phyloP scores from a whole-genome alignment of 257 asterid genomes.

The Dorcoceras hygrometricum region DNA sequence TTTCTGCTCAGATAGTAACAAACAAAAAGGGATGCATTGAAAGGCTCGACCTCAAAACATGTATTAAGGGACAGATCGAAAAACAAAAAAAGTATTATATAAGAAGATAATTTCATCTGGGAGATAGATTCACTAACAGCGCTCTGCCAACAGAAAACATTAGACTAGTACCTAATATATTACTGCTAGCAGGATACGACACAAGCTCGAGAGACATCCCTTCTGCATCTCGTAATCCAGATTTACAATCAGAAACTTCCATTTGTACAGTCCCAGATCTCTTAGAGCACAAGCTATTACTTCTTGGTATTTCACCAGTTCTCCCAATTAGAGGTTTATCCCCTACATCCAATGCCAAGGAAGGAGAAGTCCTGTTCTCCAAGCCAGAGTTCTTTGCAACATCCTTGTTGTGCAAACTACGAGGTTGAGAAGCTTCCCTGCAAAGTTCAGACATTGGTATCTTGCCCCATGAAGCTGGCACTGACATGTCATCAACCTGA shows the following conservation, averaged over 20 bases:
- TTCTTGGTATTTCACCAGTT: constrained; percentile 50
- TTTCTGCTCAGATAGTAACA: neutral
- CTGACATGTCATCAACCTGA: constrained; percentile 38
- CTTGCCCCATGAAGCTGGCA: constrained; percentile 42
- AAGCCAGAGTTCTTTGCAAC: constrained; percentile 31
- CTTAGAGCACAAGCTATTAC: constrained; percentile 46
- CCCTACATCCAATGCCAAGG: constrained; percentile 34
- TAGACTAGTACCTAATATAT: constrained; percentile 42
- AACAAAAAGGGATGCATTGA: neutral
- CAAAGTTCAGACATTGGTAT: constrained; percentile 36
- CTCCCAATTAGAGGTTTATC: constrained; percentile 40
- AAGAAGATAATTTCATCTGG: neutral
- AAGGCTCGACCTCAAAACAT: neutral
- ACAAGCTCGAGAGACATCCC: constrained; percentile 42
- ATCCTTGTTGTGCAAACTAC: constrained; percentile 35
- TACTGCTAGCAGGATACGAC: constrained; percentile 42
- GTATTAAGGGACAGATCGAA: neutral
- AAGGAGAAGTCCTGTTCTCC: constrained; percentile 33
- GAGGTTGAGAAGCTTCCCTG: constrained; percentile 31
- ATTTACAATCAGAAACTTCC: constrained; percentile 43
- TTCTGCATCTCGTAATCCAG: constrained; percentile 43
- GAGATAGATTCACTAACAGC: neutral
- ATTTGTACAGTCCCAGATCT: constrained; percentile 50
- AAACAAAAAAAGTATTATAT: neutral
- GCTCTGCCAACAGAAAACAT: constrained; percentile 8